These are phyloP conservation scores for Ustulina deusta DNA, from an alignment of 2,329 filamentous ascomycete species.

Conservation along the genomic window DNA sequence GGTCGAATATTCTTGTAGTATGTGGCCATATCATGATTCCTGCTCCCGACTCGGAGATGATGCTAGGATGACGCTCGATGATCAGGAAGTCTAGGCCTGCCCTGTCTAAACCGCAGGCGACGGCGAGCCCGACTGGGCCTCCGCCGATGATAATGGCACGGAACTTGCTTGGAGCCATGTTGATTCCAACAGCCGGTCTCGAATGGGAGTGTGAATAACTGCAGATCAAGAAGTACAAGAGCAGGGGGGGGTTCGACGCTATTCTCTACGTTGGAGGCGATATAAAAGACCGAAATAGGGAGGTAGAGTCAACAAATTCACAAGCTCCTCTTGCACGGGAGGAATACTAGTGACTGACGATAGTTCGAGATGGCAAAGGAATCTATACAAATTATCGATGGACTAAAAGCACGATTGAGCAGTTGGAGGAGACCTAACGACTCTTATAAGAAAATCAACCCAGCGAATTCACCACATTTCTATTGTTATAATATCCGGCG, in stretches of 20 bases:
- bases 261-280: not conserved
- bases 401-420: not conserved
- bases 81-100: constrained; percentile 34
- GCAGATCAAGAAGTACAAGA: not conserved
- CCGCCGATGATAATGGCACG: constrained; percentile 38
- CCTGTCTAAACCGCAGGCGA: constrained; percentile 34
- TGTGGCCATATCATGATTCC: constrained; percentile 37
- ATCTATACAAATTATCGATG: not conserved
- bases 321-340: not conserved
- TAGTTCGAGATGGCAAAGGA: not conserved
- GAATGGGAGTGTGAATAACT: not conserved
- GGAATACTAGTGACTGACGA: not conserved
- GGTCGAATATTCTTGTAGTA: constrained; percentile 31
- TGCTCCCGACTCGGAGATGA: constrained; percentile 32
- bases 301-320: not conserved
- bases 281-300: no score
- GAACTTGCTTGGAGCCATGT: constrained; percentile 29
- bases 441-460: constrained; percentile 17
- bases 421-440: not conserved
- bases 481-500: not conserved
- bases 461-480: not conserved
- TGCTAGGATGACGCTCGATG: constrained; percentile 28
- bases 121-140: constrained; percentile 32
- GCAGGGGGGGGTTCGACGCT: not conserved
- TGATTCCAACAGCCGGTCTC: not conserved